Percentiles rank a stretch among this genome's conserved stretches.
These are phyloP conservation scores for Exserohilum rostratum DNA, from an alignment of 2,329 filamentous ascomycete species.

Conservation along the genomic window DNA sequence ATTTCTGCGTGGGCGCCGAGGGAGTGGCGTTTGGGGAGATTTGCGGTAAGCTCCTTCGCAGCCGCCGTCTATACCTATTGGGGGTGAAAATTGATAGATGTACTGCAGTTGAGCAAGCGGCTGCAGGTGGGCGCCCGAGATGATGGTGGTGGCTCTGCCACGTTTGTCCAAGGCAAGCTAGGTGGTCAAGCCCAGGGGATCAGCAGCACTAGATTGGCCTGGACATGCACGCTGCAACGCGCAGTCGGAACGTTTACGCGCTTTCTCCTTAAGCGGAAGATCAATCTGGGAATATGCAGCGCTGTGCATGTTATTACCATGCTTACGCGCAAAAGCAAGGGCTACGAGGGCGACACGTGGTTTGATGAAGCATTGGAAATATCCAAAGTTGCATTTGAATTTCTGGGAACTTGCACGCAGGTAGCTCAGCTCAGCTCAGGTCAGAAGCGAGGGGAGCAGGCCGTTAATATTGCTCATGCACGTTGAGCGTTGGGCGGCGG, in stretches of 20 bases:
- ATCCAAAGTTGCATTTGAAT: slow-evolving; percentile 1
- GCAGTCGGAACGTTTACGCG: slow-evolving; percentile 9
- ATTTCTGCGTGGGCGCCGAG: neutral
- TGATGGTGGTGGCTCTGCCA: slow-evolving; percentile 5
- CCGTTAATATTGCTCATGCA: slow-evolving; percentile 26
- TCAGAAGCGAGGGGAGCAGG: no score
- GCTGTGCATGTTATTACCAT: neutral
- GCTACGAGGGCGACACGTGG: slow-evolving; percentile 9
- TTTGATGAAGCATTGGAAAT: neutral
- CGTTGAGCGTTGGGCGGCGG: slow-evolving; percentile 28
- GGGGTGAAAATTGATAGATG: neutral
- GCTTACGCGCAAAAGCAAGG: neutral
- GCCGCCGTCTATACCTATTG: neutral
- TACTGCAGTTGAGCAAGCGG: neutral
- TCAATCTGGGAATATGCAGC: slow-evolving; percentile 16
- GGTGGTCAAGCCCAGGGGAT: slow-evolving; percentile 13
- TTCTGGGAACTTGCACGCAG: neutral
- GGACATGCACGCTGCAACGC: slow-evolving; percentile 1
- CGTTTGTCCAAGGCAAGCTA: slow-evolving; percentile 9
- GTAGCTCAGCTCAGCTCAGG: no score
- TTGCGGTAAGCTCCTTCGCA: neutral
- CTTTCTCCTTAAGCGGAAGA: neutral
- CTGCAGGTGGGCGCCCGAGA: slow-evolving; percentile 3
- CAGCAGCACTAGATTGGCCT: slow-evolving; percentile 15
- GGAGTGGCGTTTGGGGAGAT: neutral